A percentile compares a stretch with the other conserved stretches of the same genome.
phyloP scores from a whole-genome alignment of 1,139 yeast species.

The Saccharomyces hybrid region DNA sequence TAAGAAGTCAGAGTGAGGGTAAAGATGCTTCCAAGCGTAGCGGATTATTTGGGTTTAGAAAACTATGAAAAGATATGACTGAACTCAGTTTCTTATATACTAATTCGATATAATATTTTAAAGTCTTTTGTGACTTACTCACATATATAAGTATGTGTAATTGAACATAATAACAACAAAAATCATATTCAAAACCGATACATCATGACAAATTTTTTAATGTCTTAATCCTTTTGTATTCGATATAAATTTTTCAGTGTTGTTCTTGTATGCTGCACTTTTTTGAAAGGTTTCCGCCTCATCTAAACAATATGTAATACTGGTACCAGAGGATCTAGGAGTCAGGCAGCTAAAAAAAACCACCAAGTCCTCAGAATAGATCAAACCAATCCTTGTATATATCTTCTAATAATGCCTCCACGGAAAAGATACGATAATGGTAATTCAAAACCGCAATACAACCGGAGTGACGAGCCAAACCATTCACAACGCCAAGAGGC shows the following conservation, averaged over 20 bases:
- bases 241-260: too few relatives aligned
- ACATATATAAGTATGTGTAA: background rate
- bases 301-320: too few relatives aligned
- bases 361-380: background rate
- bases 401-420: background rate
- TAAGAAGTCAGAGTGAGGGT: background rate
- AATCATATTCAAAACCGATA: background rate
- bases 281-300: too few relatives aligned
- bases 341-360: background rate
- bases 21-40: background rate
- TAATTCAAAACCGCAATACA: background rate
- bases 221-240: background rate
- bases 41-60: constrained; percentile 4
- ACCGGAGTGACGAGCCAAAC: background rate
- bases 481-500: background rate
- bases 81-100: background rate
- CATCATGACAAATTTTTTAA: too few relatives aligned
- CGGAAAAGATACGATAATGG: background rate
- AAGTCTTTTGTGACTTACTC: background rate
- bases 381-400: too few relatives aligned
- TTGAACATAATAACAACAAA: background rate
- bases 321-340: too few relatives aligned
- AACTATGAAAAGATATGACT: background rate
- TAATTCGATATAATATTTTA: background rate
- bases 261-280: too few relatives aligned